phyloP scores from a whole-genome alignment of 2,329 filamentous ascomycete genomes.

The Penicillium sp. region DNA sequence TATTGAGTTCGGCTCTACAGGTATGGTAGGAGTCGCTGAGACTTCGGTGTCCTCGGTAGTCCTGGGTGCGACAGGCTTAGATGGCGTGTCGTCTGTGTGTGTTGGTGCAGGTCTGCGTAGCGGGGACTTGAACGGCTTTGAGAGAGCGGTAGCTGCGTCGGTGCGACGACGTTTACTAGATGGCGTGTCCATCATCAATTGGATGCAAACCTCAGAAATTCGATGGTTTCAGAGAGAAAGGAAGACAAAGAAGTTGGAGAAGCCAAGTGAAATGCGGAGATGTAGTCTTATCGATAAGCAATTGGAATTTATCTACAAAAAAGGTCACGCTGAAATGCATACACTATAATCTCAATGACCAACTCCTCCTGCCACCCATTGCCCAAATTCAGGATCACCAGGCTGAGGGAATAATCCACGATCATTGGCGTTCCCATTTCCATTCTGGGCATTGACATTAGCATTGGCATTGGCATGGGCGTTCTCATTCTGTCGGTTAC shows the following conservation, averaged over 20 bases:
- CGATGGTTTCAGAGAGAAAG: background rate
- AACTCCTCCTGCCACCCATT: conserved; percentile 68
- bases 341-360: conserved; percentile 44
- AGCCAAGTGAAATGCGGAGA: conserved; percentile 2
- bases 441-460: conserved; percentile 28
- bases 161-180: conserved; percentile 64
- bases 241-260: background rate
- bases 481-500: conserved; percentile 40
- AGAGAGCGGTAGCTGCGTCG: conserved; percentile 59
- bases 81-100: conserved; percentile 10
- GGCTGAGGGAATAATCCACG: conserved; percentile 64
- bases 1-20: background rate
- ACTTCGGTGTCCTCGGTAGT: background rate
- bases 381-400: conserved; percentile 65
- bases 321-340: conserved; percentile 6
- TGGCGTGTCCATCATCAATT: conserved; percentile 19
- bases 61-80: conserved; percentile 5
- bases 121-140: conserved; percentile 72
- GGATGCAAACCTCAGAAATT: background rate
- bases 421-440: conserved; percentile 36
- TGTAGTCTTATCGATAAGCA: conserved; percentile 21
- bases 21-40: background rate
- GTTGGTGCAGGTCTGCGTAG: conserved; percentile 50
- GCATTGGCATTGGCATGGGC: conserved; percentile 30
- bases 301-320: conserved; percentile 17